phyloP scores from a whole-genome alignment of 192 early-diverging fungal species.

The Coemansia umbellata region DNA sequence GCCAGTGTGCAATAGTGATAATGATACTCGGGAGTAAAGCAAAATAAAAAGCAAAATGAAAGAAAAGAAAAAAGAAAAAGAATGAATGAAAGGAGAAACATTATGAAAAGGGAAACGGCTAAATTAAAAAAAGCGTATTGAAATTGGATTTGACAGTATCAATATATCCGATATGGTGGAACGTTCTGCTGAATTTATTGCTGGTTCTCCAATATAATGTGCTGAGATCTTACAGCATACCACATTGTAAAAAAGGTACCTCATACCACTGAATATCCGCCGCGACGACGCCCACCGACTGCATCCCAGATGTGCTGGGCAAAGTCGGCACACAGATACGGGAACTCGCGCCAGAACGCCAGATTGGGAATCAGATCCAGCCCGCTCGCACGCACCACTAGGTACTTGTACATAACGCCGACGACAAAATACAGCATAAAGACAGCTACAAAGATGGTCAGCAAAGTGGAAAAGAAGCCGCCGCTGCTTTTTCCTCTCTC shows the following conservation, averaged over 20 bases:
- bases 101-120: too few relatives aligned
- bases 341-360: conserved; percentile 48
- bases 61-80: not conserved
- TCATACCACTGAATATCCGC: conserved; percentile 46
- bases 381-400: conserved; percentile 37
- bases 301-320: conserved; percentile 41
- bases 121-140: too few relatives aligned
- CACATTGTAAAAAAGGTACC: too few relatives aligned
- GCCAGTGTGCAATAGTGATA: too few relatives aligned
- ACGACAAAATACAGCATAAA: conserved; percentile 41
- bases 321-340: conserved; percentile 48
- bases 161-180: too few relatives aligned
- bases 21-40: too few relatives aligned
- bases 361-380: conserved; percentile 48
- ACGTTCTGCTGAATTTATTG: too few relatives aligned
- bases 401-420: conserved; percentile 45
- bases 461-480: conserved; percentile 41
- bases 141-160: too few relatives aligned
- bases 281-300: conserved; percentile 38
- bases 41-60: too few relatives aligned
- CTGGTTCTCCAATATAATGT: too few relatives aligned
- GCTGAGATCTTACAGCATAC: too few relatives aligned
- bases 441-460: conserved; percentile 21
- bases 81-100: too few relatives aligned
- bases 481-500: conserved; percentile 11